Base-by-base conservation (phyloP, 345 rosid species). In the Linum tenue region DNA sequence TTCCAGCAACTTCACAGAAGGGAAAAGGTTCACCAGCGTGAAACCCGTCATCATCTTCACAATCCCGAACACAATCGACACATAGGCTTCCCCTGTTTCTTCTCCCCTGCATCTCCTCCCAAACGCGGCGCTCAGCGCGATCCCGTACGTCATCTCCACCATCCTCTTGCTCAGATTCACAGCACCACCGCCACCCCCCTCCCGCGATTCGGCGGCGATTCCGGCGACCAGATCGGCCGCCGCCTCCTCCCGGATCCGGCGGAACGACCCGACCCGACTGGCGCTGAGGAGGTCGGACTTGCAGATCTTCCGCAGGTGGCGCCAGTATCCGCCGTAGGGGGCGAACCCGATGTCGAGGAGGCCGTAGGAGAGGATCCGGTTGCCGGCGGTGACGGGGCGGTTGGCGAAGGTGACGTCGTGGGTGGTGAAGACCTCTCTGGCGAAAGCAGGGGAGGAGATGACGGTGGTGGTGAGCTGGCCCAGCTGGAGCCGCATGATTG, bases 401-500 rank as follows among this genome's bases (percentile, higher is more conserved):
- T 16, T 38, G 0, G 83, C 63, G 36, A 82, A 79, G 38, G 8
- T 60, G 39, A 70, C 3, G 22, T 77, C 83, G 40, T 82, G 78
- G 3, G 71, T 64, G 62, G 69, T 79, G 71, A 82, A 57, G 11
- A 75, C 67, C 42, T 75, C 69, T 37, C 56, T 63, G 7, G 81
- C 80, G 2, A 67, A 15, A 35, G 73, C 55, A 1, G 77, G 69
- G 0, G 76, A 79, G 4, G 83, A 77, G 17, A 75, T 58, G 0
- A 79, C 71, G 0, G 73, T 38, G 4, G 61, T 42, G 7, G 72
- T 36, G 14, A 70, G 59, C 58, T 75, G 69, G 12, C 80, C 80
- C 1, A 75, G 72, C 35, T 75, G 66, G 0, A 77, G 69, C 44
- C 79, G 73, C 80, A 82, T 82, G n/a, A 79, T 6, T 15, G 72